Evolutionary conservation across 805 yeast species (phyloP), one percentile per base, ranked within the genome.

Genomic region (Kodamaea hsintzibuensis): DNA sequence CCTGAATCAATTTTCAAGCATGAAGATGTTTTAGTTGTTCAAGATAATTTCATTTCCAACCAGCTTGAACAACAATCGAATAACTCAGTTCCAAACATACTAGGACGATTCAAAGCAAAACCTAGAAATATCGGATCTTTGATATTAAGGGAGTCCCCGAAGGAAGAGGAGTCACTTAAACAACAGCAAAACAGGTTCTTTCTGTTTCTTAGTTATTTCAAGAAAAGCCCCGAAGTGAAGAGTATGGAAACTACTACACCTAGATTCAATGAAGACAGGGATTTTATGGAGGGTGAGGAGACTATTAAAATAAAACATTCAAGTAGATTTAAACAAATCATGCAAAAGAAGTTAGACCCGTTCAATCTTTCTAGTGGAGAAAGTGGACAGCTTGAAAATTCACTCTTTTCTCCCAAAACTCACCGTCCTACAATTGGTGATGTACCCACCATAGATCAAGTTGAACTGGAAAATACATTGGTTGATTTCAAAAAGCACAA

Each of bases 361-460:
- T 40, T 40, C 25, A 40, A 40, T 22, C 19, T 38, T 47, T 47
- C 40, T 9, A 33, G 35, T 38, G 35, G 35, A 18, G 42, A 35
- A 44, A 45, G 27, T 30, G 46, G 33, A 27, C 54, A 55, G 18
- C 55, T 67, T 17, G 71, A 68, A 50, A 58, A 65, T 33, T 43
- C 57, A 19, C 55, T 66, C 10, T 68, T 68, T 49, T 67, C 71
- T 0, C 72, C 72, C 2, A 53, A 59, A 33, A 59, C 66, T 18
- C 70, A 68, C 55, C 48, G 69, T 25, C 68, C 66, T 1, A 52
- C 50, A 2, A 17, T 55, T 10, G 48, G 47, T 9, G 69, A 67
- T 46, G 61, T 67, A 1, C 67, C 68, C 5, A 61, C 62, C 1
- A 65, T 67, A 9, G 57, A 57, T 4, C 48, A 45, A n/a, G 39